Percentiles rank a stretch among this genome's conserved stretches.
Conservation (phyloP, 108 stramenopile genomes). For the Chaetoceros tenuissimus region DNA sequence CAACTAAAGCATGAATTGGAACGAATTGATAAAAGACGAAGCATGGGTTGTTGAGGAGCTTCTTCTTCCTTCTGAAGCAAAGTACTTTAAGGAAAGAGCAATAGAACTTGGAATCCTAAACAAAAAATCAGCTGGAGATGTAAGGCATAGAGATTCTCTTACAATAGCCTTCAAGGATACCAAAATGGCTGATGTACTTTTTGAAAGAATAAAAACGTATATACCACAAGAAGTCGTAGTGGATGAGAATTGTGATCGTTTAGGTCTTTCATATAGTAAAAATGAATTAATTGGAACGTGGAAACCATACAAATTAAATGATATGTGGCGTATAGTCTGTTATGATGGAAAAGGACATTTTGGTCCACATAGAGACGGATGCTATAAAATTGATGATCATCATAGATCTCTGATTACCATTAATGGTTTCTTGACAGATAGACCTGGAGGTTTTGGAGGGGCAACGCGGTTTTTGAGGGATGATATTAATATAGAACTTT, state of each 20-base stretch:
- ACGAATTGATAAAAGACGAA: slow-evolving; percentile 9
- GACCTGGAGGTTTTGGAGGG: slow-evolving; percentile 15
- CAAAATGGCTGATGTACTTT: background rate
- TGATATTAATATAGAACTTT: background rate
- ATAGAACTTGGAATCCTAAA: slow-evolving; percentile 2
- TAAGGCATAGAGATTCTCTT: slow-evolving; percentile 9
- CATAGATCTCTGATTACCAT: slow-evolving; percentile 13
- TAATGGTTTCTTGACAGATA: slow-evolving; percentile 16
- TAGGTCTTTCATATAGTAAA: slow-evolving; percentile 3
- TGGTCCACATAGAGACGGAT: slow-evolving; percentile 16
- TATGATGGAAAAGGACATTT: slow-evolving; percentile 18
- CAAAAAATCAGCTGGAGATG: slow-evolving; percentile 5
- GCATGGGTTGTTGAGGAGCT: slow-evolving; percentile 17
- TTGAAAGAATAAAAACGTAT: slow-evolving; percentile 1
- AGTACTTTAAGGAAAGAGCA: slow-evolving; percentile 5
- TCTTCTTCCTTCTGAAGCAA: slow-evolving; percentile 2
- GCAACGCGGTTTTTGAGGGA: slow-evolving; percentile 16
- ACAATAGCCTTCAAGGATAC: slow-evolving; percentile 2
- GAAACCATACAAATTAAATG: slow-evolving; percentile 7
- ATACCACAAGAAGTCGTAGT: slow-evolving; percentile 10
- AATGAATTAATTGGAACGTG: slow-evolving; percentile 5
- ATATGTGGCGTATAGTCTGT: slow-evolving; percentile 1
- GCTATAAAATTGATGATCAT: slow-evolving; percentile 6
- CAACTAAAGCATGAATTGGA: slow-evolving; percentile 19
- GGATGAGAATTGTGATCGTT: slow-evolving; percentile 1